These are phyloP conservation scores for Fraxinus excelsior DNA, from an alignment of 257 asterid genomes.

Conservation along the genomic window DNA sequence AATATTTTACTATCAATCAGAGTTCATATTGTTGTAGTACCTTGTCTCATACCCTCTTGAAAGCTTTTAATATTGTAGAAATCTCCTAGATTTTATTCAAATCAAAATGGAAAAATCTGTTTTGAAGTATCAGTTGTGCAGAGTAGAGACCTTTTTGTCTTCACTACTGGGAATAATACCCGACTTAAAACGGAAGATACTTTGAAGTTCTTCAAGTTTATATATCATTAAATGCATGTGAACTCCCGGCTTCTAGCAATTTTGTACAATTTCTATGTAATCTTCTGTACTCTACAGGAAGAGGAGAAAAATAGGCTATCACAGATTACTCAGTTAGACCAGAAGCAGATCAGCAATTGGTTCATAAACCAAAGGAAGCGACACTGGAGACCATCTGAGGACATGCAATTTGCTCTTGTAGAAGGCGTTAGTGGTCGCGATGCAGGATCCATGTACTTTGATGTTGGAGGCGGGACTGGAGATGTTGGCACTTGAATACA, in stretches of 20 bases:
- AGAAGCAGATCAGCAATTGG: slow-evolving; percentile 89
- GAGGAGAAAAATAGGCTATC: slow-evolving; percentile 72
- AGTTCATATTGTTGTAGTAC: no score
- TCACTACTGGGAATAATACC: no score
- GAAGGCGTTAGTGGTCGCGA: slow-evolving; percentile 43
- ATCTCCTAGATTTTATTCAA: no score
- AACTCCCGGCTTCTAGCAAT: background rate
- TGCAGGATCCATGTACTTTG: slow-evolving; percentile 32
- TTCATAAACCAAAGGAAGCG: slow-evolving; percentile 86
- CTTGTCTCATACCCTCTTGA: no score
- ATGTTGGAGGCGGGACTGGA: slow-evolving; percentile 40
- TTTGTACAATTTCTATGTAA: background rate
- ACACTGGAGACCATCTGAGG: slow-evolving; percentile 83
- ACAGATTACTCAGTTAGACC: slow-evolving; percentile 63
- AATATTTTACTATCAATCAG: no score
- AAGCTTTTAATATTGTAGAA: no score
- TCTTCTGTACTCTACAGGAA: slow-evolving; percentile 46
- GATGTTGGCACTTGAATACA: slow-evolving; percentile 30
- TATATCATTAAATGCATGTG: background rate
- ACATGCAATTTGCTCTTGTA: slow-evolving; percentile 72
- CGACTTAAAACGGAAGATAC: no score
- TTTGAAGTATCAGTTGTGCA: no score
- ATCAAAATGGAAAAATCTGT: no score
- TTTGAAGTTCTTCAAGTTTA: background rate
- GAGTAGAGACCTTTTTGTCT: no score